Evolutionary conservation across 106 monocot genomes (phyloP).

Genomic region (Agapanthus africanus): DNA sequence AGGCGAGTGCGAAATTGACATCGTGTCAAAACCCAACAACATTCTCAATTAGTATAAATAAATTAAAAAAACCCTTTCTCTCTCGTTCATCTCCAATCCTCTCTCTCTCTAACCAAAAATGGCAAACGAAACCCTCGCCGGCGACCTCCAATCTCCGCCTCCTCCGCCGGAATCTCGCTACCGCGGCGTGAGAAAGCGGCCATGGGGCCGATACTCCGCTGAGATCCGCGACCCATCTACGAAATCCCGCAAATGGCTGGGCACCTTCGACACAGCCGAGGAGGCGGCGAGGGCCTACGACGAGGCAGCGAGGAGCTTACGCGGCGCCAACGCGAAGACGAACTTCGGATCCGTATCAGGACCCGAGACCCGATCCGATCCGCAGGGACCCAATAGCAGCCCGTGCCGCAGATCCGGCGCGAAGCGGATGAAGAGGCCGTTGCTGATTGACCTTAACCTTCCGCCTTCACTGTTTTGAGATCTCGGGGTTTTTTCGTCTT

Average conservation of each 20-base stretch:
- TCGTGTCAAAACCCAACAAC: no score
- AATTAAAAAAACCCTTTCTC: no score
- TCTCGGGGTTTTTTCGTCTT: no score
- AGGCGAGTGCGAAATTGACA: no score
- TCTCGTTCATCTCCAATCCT: no score
- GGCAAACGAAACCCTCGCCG: no score
- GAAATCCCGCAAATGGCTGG: conserved; percentile 1
- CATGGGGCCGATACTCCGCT: background rate
- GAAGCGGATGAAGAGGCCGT: background rate
- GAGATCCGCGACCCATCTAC: conserved; percentile 1
- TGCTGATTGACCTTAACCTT: background rate
- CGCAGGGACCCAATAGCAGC: background rate
- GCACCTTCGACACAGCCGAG: conserved; percentile 5
- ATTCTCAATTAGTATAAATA: no score
- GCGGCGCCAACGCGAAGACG: background rate
- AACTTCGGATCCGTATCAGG: background rate
- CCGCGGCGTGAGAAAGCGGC: conserved; percentile 3
- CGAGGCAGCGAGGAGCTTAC: background rate
- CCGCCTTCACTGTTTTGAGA: background rate
- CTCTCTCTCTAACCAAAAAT: no score
- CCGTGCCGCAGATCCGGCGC: background rate
- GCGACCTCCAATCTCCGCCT: background rate
- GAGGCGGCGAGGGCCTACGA: conserved; percentile 7
- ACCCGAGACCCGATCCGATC: background rate
- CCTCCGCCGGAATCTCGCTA: background rate